Evolutionary conservation across 768 basidiomycete species (phyloP), one percentile per base, ranked within the genome.

Genomic region (Boletus speciosus): DNA sequence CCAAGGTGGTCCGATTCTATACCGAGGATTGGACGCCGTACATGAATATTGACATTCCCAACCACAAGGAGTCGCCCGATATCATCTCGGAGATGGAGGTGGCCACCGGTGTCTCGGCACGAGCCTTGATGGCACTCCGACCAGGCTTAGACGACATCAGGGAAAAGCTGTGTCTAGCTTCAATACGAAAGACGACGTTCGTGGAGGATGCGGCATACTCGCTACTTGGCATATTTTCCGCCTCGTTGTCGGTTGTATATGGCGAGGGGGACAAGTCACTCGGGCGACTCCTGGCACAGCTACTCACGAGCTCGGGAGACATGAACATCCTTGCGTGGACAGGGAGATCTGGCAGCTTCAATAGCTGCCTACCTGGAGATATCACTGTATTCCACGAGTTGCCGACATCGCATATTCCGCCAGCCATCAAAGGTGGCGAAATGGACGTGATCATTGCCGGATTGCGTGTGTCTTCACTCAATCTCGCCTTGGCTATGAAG

Each of bases 171-270:
- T 36, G 38, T 27, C 23, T 58, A 1, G 58, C 60, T 27, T 60
- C 60, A 1, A 8, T 0, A 23, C 54, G 58, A 5, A 12, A 54
- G 15, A 60, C 58, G 8, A 53, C 54, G 4, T 32, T 19, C 5
- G 14, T 37, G 6, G 60, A 61, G 35, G 60, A 61, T 16, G 35
- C 51, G 19, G 61, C 59, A 3, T 61, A 61, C 32, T 57, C 52
- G 0, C 11, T 61, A 1, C 49, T 61, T 7, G 59, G 59, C 3
- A 54, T 54, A 9, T 61, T 55, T 23, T 58, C 60, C 1, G 6
- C 21, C 2, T 12, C 47, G 21, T 36, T 61, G 32, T 49, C 60
- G 3, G 3, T 57, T 3, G 12, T 57, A 6, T 61, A 61, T 31
- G 59, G 60, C 8, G 55, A 59, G 2, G 43, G 59, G 9, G 29